Conservation (phyloP, 192 early-diverging fungal species). For the Kickxella alabastrina region DNA sequence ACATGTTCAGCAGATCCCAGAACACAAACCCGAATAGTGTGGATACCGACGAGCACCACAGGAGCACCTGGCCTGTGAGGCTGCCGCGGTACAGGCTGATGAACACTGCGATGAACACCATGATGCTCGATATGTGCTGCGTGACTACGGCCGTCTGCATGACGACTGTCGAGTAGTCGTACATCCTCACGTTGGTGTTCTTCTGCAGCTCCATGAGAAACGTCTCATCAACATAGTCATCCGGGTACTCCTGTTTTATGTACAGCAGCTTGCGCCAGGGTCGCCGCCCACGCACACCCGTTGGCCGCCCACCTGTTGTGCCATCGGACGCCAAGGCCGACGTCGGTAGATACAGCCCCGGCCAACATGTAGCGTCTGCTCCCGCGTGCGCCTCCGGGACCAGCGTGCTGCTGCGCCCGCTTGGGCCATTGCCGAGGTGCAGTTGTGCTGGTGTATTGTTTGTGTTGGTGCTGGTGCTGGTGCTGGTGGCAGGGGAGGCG, state of each 20-base stretch:
- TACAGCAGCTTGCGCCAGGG: conserved; percentile 81
- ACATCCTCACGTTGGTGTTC: conserved; percentile 83
- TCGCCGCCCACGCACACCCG: conserved; percentile 5
- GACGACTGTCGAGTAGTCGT: conserved; percentile 79
- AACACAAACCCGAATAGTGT: conserved; percentile 66
- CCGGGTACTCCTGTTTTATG: conserved; percentile 83
- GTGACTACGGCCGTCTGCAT: conserved; percentile 71
- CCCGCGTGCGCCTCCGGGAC: background rate
- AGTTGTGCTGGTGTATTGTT: background rate
- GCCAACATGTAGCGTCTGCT: background rate
- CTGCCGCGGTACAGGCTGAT: conserved; percentile 61
- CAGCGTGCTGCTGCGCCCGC: too few relatives aligned
- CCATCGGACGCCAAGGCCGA: background rate
- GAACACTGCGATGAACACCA: conserved; percentile 88
- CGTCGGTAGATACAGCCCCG: background rate
- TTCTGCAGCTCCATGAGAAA: conserved; percentile 86
- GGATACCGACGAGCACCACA: conserved; percentile 55
- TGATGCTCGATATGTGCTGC: conserved; percentile 81
- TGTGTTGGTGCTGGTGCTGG: background rate
- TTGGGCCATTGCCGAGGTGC: background rate
- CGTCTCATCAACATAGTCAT: conserved; percentile 86
- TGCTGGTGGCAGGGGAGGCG: background rate
- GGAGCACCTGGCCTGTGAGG: conserved; percentile 57
- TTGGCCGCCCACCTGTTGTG: background rate
- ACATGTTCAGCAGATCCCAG: conserved; percentile 55